Percentiles rank a stretch among this genome's conserved stretches.
phyloP scores from a whole-genome alignment of 441 rosid genomes.

The Sinapis alba region DNA sequence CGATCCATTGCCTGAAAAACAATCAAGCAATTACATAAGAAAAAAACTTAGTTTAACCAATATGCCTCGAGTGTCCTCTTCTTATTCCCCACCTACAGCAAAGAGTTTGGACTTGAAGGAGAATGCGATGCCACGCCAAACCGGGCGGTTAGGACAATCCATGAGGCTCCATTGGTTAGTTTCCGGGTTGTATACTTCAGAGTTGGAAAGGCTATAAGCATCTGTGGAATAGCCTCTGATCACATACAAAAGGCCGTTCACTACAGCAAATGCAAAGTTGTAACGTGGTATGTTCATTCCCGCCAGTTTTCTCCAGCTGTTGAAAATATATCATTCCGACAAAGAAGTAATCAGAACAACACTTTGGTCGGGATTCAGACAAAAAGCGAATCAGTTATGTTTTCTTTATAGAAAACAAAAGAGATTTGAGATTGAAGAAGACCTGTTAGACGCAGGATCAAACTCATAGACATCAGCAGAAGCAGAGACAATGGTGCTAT shows the following conservation, averaged over 20 bases:
- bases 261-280: constrained; percentile 85
- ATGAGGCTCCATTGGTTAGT: constrained; percentile 68
- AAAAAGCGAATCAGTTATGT: background rate
- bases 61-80: background rate
- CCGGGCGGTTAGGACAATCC: constrained; percentile 76
- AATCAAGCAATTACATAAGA: background rate
- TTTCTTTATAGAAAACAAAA: too few species aligned
- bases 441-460: constrained; percentile 86
- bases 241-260: constrained; percentile 72
- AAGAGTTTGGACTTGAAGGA: constrained; percentile 76
- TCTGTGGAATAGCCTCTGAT: constrained; percentile 76
- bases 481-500: constrained; percentile 48
- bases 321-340: background rate
- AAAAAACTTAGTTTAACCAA: background rate
- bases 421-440: constrained; percentile 26
- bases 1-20: constrained; percentile 45
- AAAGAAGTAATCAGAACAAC: background rate
- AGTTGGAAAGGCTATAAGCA: constrained; percentile 76
- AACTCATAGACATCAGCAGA: constrained; percentile 78
- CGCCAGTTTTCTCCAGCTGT: constrained; percentile 85
- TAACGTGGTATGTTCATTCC: constrained; percentile 82
- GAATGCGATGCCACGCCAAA: constrained; percentile 96
- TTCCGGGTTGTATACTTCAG: constrained; percentile 73
- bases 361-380: background rate
- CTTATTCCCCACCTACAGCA: constrained; percentile 78